Conservation (phyloP, 2,329 filamentous ascomycete species). For the Neofusicoccum sp. region DNA sequence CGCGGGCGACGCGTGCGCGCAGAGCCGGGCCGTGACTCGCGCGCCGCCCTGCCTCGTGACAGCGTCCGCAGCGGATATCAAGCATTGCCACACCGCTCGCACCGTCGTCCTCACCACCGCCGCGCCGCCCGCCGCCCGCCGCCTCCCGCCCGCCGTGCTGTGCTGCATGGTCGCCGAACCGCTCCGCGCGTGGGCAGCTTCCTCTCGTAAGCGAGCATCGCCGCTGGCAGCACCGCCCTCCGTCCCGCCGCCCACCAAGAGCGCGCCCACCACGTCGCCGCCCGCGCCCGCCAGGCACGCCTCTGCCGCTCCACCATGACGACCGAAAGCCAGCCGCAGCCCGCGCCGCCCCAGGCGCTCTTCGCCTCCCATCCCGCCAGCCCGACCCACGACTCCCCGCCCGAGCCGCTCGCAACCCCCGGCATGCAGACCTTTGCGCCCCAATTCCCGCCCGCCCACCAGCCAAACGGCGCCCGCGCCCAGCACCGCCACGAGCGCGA, state of each 20-base stretch:
- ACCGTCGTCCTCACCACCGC: background rate
- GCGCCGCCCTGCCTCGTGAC: constrained; percentile 4
- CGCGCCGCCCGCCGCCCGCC: background rate
- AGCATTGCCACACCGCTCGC: constrained; percentile 6
- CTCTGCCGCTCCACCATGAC: background rate
- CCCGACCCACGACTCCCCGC: constrained; percentile 19
- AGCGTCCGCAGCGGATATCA: background rate
- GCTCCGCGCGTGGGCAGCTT: background rate
- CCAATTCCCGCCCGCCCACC: constrained; percentile 26
- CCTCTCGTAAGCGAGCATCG: constrained; percentile 15
- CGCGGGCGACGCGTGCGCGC: background rate
- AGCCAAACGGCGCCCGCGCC: constrained; percentile 24
- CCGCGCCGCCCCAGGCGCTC: constrained; percentile 12
- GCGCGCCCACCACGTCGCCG: constrained; percentile 13
- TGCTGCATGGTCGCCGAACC: too few relatives aligned
- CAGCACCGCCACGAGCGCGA: constrained; percentile 35
- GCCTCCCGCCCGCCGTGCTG: too few relatives aligned
- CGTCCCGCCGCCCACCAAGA: constrained; percentile 7
- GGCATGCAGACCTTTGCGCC: constrained; percentile 19
- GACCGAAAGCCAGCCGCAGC: constrained; percentile 9
- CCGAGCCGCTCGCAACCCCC: constrained; percentile 13
- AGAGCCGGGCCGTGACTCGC: background rate
- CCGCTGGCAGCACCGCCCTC: background rate
- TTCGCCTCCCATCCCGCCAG: constrained; percentile 9
- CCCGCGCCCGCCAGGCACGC: background rate